Evolutionary conservation across 176 grass and related monocot genomes (phyloP).

Genomic region (Oryza coarctata): DNA sequence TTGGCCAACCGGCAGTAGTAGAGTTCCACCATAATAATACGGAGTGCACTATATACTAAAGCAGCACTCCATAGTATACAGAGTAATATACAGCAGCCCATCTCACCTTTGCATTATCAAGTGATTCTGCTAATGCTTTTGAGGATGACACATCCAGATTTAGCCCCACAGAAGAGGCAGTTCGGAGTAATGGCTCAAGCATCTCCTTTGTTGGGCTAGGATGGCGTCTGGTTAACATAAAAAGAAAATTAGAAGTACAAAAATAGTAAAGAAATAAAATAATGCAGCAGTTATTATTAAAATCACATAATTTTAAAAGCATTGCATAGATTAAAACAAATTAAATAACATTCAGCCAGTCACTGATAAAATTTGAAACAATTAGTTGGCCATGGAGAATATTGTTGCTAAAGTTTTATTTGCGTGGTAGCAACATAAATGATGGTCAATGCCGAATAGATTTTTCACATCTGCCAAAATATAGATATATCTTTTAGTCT

Average conservation of each 20-base stretch:
- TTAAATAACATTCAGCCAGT: neutral
- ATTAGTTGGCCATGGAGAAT: neutral
- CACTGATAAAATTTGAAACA: neutral
- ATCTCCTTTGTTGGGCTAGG: slow-evolving; percentile 93
- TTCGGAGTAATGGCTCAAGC: slow-evolving; percentile 94
- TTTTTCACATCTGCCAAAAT: neutral
- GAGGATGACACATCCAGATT: slow-evolving; percentile 90
- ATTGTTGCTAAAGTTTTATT: neutral
- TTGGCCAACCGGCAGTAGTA: neutral
- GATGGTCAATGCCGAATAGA: neutral
- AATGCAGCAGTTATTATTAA: neutral
- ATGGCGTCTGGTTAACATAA: slow-evolving; percentile 68
- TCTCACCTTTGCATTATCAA: slow-evolving; percentile 83
- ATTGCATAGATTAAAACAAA: neutral
- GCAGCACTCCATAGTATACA: neutral
- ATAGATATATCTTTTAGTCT: neutral
- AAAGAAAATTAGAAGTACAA: slow-evolving; percentile 33
- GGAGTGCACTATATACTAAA: neutral
- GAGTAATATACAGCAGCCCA: slow-evolving; percentile 20
- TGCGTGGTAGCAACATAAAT: neutral
- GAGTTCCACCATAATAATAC: neutral
- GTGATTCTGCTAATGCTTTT: slow-evolving; percentile 96
- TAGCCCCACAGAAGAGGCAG: slow-evolving; percentile 78
- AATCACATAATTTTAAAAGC: neutral
- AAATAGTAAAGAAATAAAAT: slow-evolving; percentile 33